Conservation (phyloP, 192 early-diverging fungal genomes). For the Coemansia guatemalensis region DNA sequence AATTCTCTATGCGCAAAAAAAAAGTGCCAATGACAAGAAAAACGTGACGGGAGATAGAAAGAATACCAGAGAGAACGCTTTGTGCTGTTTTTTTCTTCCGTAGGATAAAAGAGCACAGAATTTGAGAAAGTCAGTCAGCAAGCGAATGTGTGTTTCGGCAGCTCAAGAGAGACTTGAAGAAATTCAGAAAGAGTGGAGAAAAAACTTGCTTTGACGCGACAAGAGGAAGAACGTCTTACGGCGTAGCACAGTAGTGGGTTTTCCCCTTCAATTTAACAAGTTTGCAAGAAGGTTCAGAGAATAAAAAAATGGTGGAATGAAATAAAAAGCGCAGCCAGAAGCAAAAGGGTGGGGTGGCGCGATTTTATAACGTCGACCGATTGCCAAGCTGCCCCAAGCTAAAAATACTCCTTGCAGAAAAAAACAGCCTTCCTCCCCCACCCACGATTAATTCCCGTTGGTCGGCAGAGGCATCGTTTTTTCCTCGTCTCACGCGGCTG, state of each 20-base stretch:
- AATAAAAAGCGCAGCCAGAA: constrained; percentile 35
- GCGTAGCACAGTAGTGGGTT: no score
- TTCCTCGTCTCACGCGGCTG: neutral
- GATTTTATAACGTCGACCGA: neutral
- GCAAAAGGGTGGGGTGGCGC: constrained; percentile 3
- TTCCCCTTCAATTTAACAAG: no score
- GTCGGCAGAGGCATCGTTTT: neutral
- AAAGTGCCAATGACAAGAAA: constrained; percentile 3
- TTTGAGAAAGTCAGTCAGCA: no score
- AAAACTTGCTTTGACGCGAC: no score
- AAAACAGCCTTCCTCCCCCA: neutral
- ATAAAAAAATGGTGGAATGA: constrained; percentile 3
- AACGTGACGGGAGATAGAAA: constrained; percentile 2
- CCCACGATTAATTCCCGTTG: neutral
- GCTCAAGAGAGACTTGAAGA: no score
- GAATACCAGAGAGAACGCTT: constrained; percentile 3
- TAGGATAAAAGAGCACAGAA: neutral
- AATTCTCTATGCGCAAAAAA: neutral
- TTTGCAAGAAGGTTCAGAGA: no score
- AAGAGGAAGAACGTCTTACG: no score
- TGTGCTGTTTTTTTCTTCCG: neutral
- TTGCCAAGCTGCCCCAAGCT: neutral
- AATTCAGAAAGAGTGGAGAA: no score
- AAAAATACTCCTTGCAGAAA: neutral
- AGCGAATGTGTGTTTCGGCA: no score